Base-by-base conservation (phyloP, 2,329 filamentous ascomycete species). In the Alternaria novae-zelandiae region DNA sequence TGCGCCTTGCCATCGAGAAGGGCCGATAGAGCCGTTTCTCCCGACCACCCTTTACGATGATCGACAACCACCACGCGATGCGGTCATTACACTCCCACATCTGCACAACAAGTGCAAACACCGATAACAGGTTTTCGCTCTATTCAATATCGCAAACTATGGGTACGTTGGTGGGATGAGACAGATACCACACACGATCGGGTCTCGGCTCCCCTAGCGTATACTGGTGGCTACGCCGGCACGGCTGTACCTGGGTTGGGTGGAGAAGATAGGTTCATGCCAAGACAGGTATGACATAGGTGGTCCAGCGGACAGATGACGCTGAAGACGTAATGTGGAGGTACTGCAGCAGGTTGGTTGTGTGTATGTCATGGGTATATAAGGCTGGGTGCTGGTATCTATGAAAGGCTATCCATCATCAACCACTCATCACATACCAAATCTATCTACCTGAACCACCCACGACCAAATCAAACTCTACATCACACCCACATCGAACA, bases 201-300 rank as follows among this genome's bases (percentile, higher is more conserved):
- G 47, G 17, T 59, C 47, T 59, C 56, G 56, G 56, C 56, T 32
- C 11, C 26, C 15, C 11, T 57, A 46, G 54, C 54, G 43, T 13
- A 3, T 2, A 41, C 8, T 4, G 8, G n/a, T 41, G 36, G 36
- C 36, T 15, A n/a, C 30, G 15, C 20, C 20, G 11, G 10, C 28
- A 11, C 43, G 54, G 17, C 17, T 47, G 44, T 57, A 46, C 43
- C 54, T 55, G 41, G 50, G 53, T 15, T 26, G n/a, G 41, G 53
- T 45, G 53, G 53, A 45, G 41, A 13, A 45, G 23, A 5, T n/a
- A 11, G 5, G 13, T 21, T 45, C 36, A 5, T 55, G 44, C 54
- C 54, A 57, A 57, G 54, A 44, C 30, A 51, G 12, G 32, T 58
- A 58, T 58, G 46, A 51, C 46, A 58, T 58, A 32, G 32, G 13